Conservation (phyloP, 441 rosid species). For the Iberis amara region DNA sequence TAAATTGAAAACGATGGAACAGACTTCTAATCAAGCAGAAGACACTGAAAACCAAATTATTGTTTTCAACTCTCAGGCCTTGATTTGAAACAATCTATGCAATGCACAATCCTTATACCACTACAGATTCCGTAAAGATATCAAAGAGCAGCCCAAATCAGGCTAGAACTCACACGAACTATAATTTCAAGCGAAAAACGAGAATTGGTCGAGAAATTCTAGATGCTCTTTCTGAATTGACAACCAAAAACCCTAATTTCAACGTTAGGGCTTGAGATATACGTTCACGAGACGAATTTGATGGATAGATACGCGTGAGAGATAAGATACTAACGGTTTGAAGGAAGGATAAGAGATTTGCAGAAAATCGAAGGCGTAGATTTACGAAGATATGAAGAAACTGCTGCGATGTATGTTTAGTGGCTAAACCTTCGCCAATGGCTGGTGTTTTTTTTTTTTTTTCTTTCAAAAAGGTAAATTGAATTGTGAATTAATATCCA, state of each 20-base stretch:
- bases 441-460: conserved; percentile 12
- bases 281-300: neutral
- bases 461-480: conserved; percentile 9
- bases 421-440: conserved; percentile 33
- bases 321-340: neutral
- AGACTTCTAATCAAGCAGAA: neutral
- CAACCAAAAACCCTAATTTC: conserved; percentile 26
- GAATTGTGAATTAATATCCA: conserved; percentile 12
- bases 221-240: conserved; percentile 9
- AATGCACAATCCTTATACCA: conserved; percentile 4
- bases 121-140: neutral
- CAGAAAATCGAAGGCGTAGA: conserved; percentile 21
- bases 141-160: no score
- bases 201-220: neutral
- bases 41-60: neutral
- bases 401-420: conserved; percentile 16
- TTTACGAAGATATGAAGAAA: conserved; percentile 21
- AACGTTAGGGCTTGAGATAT: conserved; percentile 23
- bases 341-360: neutral
- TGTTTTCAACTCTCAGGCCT: neutral
- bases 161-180: neutral
- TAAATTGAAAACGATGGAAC: no score
- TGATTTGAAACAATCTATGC: neutral
- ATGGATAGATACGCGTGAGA: neutral
- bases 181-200: neutral